These are phyloP conservation scores for Pichia sp. DNA, from an alignment of 1,139 yeast genomes.

Conservation along the genomic window DNA sequence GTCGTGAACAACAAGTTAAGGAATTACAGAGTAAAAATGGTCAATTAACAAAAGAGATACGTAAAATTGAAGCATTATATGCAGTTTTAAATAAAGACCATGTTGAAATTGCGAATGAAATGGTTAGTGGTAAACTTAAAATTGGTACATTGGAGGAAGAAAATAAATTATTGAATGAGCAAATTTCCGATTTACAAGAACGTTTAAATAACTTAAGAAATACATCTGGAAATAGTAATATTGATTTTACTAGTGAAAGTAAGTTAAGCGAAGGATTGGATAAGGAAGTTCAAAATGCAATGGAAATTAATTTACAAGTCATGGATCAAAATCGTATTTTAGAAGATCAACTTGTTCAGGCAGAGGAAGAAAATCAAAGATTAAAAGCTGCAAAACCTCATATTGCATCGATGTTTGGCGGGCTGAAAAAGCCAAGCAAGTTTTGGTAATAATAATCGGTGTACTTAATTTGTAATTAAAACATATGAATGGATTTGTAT, in stretches of 20 bases:
- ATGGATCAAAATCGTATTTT: conserved; percentile 47
- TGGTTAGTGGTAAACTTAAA: conserved; percentile 55
- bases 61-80: conserved; percentile 65
- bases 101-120: conserved; percentile 66
- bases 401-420: conserved; percentile 10
- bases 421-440: conserved; percentile 13
- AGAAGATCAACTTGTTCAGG: conserved; percentile 47
- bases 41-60: conserved; percentile 64
- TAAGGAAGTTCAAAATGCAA: conserved; percentile 44
- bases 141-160: conserved; percentile 62
- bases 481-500: too few relatives aligned
- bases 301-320: conserved; percentile 52
- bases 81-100: conserved; percentile 74
- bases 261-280: conserved; percentile 34
- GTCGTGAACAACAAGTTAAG: conserved; percentile 66
- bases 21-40: conserved; percentile 60
- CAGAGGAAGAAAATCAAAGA: conserved; percentile 43
- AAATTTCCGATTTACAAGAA: conserved; percentile 46
- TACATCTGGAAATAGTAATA: conserved; percentile 32
- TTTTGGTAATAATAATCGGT: conserved; percentile 11
- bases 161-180: conserved; percentile 50
- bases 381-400: conserved; percentile 28
- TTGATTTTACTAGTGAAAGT: conserved; percentile 27
- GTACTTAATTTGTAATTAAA: not conserved
- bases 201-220: conserved; percentile 36